Conservation (phyloP, 371 early-diverging fungal species). For the Parasitella parasitica region DNA sequence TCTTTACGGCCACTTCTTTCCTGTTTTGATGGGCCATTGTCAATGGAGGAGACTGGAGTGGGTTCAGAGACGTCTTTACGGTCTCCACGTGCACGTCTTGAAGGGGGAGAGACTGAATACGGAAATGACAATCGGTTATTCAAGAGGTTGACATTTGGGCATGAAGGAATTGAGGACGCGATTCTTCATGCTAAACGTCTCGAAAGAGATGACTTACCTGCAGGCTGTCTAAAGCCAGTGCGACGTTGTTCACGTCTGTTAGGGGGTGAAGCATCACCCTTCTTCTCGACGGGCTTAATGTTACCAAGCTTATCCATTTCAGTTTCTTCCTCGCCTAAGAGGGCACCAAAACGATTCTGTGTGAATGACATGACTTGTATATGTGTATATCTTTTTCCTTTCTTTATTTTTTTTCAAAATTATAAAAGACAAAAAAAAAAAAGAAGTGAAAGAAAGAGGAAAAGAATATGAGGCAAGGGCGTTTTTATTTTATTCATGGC, state of each 20-base stretch:
- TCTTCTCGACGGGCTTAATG: slow-evolving; percentile 34
- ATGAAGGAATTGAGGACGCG: not conserved
- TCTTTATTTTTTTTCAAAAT: not conserved
- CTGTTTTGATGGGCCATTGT: not conserved
- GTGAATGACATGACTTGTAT: slow-evolving; percentile 29
- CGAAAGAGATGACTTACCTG: slow-evolving; percentile 15
- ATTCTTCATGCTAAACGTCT: not conserved
- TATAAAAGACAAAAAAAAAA: slow-evolving; percentile 1
- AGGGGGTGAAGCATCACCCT: slow-evolving; percentile 15
- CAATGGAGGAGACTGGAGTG: not conserved
- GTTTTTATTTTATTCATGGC: slow-evolving; percentile 6
- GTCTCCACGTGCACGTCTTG: slow-evolving; percentile 30
- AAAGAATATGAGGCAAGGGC: not conserved
- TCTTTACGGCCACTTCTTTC: slow-evolving; percentile 19
- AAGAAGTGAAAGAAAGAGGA: not conserved
- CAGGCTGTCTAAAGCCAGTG: slow-evolving; percentile 21
- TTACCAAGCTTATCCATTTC: slow-evolving; percentile 48
- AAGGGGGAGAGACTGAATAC: slow-evolving; percentile 47
- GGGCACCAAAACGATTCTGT: slow-evolving; percentile 34
- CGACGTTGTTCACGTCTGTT: slow-evolving; percentile 23
- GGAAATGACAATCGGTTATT: too few species aligned
- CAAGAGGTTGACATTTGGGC: not conserved
- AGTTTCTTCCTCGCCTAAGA: slow-evolving; percentile 37
- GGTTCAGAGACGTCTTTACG: slow-evolving; percentile 16
- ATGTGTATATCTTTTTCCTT: not conserved